phyloP scores from a whole-genome alignment of 768 basidiomycete genomes.

The Daedalea quercina region DNA sequence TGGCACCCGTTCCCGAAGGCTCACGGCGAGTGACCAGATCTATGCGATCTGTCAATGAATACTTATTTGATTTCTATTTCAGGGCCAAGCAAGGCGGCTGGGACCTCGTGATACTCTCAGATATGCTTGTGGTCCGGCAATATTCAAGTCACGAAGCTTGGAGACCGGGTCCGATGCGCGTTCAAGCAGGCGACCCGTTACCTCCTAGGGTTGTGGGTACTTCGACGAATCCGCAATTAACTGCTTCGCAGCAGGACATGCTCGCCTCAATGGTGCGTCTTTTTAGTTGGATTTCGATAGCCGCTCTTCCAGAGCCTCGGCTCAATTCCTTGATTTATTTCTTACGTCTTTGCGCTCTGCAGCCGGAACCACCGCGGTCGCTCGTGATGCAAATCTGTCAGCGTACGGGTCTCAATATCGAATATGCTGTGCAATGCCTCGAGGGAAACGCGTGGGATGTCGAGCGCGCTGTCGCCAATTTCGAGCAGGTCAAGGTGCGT shows the following conservation, averaged over 20 bases:
- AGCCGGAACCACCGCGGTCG: conserved; percentile 68
- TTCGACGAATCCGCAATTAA: conserved; percentile 22
- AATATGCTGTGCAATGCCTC: conserved; percentile 81
- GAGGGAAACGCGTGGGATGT: conserved; percentile 82
- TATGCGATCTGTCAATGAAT: too few relatives aligned
- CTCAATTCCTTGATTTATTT: conserved; percentile 1
- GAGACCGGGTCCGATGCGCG: conserved; percentile 65
- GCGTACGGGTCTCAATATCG: conserved; percentile 71
- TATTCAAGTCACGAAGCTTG: conserved; percentile 82
- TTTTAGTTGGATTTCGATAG: conserved; percentile 10
- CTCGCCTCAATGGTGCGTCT: conserved; percentile 48
- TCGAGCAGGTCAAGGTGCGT: conserved; percentile 81
- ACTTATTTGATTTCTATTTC: background rate
- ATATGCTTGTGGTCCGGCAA: conserved; percentile 76
- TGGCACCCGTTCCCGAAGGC: conserved; percentile 73
- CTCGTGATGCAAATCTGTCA: conserved; percentile 65
- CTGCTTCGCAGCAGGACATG: conserved; percentile 38
- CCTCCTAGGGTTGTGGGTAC: conserved; percentile 20
- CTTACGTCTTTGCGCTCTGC: conserved; percentile 13
- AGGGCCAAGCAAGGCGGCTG: conserved; percentile 82
- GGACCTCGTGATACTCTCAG: conserved; percentile 87
- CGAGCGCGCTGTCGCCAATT: conserved; percentile 74
- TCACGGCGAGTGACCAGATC: conserved; percentile 59
- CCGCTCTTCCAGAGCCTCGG: conserved; percentile 1
- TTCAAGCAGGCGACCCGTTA: conserved; percentile 44